Evolutionary conservation across 495 filamentous ascomycete genomes (phyloP), one percentile per base, ranked within the genome.

Genomic region (Letharia lupina): DNA sequence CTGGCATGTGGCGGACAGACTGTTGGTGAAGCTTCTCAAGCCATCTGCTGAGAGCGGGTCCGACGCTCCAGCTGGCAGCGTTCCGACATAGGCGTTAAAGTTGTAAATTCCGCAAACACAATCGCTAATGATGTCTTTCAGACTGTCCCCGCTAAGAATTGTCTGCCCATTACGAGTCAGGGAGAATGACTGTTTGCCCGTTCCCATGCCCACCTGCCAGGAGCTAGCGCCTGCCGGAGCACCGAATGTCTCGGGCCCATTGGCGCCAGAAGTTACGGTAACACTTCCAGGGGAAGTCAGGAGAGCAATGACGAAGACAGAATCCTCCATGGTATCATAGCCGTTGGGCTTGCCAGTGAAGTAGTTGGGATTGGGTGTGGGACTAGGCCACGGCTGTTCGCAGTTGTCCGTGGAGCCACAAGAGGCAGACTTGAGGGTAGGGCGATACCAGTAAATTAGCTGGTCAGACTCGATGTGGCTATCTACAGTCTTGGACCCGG

Each of bases 391-490:
- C 15, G 77, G 71, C 50, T 75, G 70, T 73, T 79, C 77, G 13
- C 80, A 83, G 1, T 77, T 84, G 70, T 87, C 84, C 41, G 83
- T 86, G 20, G 75, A 70, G 60, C 65, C 71, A 23, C 67, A 70
- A 48, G 80, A 77, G 28, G 74, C 69, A 40, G 57, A 57, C n/a
- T 70, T 70, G 13, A 78, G 75, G 15, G 75, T 75, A 0, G 75
- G 66, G 23, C 88, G 85, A 73, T 91, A 91, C 88, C 88, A 91
- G 28, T 79, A 83, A 15, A 84, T 77, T 4, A 88, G 75, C 28
- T 82, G 78, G 10, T 84, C 78, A 60, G 78, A 69, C 0, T 75
- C 72, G 40, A 84, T 74, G 28, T 75, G 40, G 47, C 68, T 28
- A 39, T 80, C 67, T 12, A 79, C 69, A 0, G 75, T 69, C 70